Conservation (phyloP, 805 yeast genomes). For the Metschnikowia lunata region DNA sequence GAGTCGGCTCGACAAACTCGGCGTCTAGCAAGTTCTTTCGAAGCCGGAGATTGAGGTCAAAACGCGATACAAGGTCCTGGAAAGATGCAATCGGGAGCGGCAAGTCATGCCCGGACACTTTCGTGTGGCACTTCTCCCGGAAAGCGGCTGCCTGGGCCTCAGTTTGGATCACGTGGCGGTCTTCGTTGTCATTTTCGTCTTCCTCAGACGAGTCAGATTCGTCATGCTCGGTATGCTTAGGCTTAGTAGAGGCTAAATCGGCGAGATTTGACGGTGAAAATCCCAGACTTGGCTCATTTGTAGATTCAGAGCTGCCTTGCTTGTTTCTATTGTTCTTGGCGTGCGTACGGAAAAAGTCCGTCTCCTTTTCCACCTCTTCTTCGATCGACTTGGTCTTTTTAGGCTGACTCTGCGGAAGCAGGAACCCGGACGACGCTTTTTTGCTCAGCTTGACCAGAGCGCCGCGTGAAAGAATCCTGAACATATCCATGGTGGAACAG, state of each 20-base stretch:
- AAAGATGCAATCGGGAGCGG: slow-evolving; percentile 93
- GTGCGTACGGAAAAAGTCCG: slow-evolving; percentile 67
- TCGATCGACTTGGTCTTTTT: slow-evolving; percentile 36
- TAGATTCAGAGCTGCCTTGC: slow-evolving; percentile 15
- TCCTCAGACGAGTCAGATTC: slow-evolving; percentile 9
- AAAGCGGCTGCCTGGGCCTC: slow-evolving; percentile 56
- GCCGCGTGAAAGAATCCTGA: slow-evolving; percentile 79
- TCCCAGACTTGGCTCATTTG: background rate
- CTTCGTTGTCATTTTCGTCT: slow-evolving; percentile 26
- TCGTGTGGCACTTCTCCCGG: slow-evolving; percentile 59
- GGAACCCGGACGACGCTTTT: slow-evolving; percentile 39
- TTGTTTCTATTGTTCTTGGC: background rate
- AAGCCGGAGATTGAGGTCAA: slow-evolving; percentile 55
- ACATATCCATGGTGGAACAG: slow-evolving; percentile 75
- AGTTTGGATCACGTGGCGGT: slow-evolving; percentile 41
- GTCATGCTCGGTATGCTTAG: background rate
- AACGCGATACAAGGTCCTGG: slow-evolving; percentile 69
- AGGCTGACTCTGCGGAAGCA: slow-evolving; percentile 21
- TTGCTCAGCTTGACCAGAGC: slow-evolving; percentile 67
- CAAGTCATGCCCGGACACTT: slow-evolving; percentile 76
- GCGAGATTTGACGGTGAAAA: background rate
- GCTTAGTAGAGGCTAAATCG: slow-evolving; percentile 5
- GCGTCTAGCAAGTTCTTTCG: slow-evolving; percentile 61
- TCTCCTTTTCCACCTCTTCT: slow-evolving; percentile 60
- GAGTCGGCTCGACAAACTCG: slow-evolving; percentile 81